Conservation (phyloP, 164 flowering plant genomes). For the Paratinospora sagittata region DNA sequence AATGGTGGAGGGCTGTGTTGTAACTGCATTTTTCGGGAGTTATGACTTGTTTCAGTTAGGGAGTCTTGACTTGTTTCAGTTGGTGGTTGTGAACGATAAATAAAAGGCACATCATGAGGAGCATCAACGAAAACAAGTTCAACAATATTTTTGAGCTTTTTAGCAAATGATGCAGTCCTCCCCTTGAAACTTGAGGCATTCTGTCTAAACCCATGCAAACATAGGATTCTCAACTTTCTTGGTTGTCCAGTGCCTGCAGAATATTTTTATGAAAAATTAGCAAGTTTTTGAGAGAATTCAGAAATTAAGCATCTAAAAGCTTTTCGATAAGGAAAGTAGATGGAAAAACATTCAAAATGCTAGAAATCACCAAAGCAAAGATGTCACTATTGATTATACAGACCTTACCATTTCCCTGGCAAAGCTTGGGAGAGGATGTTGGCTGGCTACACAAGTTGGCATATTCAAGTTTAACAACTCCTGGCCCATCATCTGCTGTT, state of each 20-base stretch:
- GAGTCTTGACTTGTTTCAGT: no score
- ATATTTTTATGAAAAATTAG: constrained; percentile 5
- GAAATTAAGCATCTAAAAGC: not conserved
- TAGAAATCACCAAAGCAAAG: not conserved
- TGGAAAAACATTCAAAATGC: not conserved
- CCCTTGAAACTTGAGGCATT: constrained; percentile 92
- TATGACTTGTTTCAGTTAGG: constrained; percentile 12
- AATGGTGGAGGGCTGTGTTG: constrained; percentile 37
- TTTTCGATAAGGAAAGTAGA: not conserved
- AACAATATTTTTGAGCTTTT: constrained; percentile 71
- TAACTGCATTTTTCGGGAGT: constrained; percentile 1
- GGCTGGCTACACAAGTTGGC: constrained; percentile 15
- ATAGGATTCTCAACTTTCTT: constrained; percentile 68
- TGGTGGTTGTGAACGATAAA: constrained; percentile 45
- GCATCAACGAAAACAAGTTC: constrained; percentile 82
- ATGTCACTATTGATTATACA: constrained; percentile 17
- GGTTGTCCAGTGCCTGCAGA: constrained; percentile 27
- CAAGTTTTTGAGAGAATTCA: not conserved
- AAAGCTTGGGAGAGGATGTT: constrained; percentile 14
- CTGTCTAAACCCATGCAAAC: constrained; percentile 97
- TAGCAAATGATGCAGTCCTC: constrained; percentile 79
- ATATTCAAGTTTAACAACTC: constrained; percentile 22
- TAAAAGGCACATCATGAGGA: constrained; percentile 76
- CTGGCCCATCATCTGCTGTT: constrained; percentile 14
- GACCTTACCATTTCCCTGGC: constrained; percentile 54